Conservation (phyloP, 768 basidiomycete species). For the Boletus barrowsii region DNA sequence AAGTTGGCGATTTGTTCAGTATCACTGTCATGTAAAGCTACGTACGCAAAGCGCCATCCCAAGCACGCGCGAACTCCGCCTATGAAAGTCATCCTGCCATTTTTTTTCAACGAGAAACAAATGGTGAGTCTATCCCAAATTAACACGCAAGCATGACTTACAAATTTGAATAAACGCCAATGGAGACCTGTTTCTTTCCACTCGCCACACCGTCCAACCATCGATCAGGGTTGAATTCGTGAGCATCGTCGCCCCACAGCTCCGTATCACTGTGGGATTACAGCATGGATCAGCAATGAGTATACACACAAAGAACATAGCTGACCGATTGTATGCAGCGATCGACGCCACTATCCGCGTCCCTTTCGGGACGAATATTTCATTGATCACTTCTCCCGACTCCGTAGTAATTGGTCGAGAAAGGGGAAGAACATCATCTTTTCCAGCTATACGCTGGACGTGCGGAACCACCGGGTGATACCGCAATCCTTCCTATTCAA, state of each 20-base stretch:
- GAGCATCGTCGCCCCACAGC: constrained; percentile 32
- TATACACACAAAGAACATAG: background rate
- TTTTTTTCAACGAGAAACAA: background rate
- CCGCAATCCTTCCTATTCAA: constrained; percentile 43
- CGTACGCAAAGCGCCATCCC: constrained; percentile 35
- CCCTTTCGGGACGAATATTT: constrained; percentile 49
- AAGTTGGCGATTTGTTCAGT: background rate
- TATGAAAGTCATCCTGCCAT: constrained; percentile 30
- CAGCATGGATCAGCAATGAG: background rate
- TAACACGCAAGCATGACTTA: constrained; percentile 2
- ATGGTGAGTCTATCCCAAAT: background rate
- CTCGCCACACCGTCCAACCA: constrained; percentile 22
- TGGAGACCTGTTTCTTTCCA: constrained; percentile 16
- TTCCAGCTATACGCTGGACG: constrained; percentile 47
- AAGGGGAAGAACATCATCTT: constrained; percentile 60
- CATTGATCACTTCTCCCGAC: constrained; percentile 41
- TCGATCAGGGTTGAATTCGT: constrained; percentile 30
- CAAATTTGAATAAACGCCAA: constrained; percentile 32
- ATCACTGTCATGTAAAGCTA: background rate
- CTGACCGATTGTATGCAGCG: constrained; percentile 54
- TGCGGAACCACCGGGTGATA: constrained; percentile 50
- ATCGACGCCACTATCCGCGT: constrained; percentile 51
- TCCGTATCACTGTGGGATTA: constrained; percentile 21
- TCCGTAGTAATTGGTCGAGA: constrained; percentile 47
- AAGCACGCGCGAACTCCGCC: constrained; percentile 25